Evolutionary conservation across 2,329 filamentous ascomycete species (phyloP), one percentile per base, ranked within the genome.

Genomic region (Peltaster fructicola): DNA sequence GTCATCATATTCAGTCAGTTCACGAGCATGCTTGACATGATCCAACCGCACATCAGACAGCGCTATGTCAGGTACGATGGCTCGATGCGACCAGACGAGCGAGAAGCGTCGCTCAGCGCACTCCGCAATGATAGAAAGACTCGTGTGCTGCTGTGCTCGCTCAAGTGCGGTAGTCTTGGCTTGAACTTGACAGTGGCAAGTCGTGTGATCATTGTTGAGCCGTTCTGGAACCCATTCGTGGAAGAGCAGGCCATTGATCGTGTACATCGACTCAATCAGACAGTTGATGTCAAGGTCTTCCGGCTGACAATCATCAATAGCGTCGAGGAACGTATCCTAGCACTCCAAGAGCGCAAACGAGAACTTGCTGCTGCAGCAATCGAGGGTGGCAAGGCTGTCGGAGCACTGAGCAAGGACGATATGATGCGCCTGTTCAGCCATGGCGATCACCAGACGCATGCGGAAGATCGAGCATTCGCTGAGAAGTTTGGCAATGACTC

Each of bases 1-100:
- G 91, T 92, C 46, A 98, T 98, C 42, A 82, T 98, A 35, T 98
- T 98, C 54, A 92, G 82, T 2, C 81, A 95, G 43, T 98, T 98
- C 54, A 98, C 88, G 1, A 88, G 81, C 1, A 98, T 98, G 88
- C 70, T 98, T 22, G 79, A 95, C 54, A 71, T 95, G 14, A 73
- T 98, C 34, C 82, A 95, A 47, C 88, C 88, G 2, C 93, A 95
- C 52, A 61, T 98, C 31, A 63, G 65, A 22, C 64, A 70, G 23
- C 71, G 75, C 8, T 91, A 76, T 45, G 79, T 79, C 9, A 77
- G 88, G 27, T 98, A 98, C 52, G 88, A 98, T 47, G 88, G 88
- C 28, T 70, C 72, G 40, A 98, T 98, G 88, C 70, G 72, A 45
- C 93, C 93, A 46, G 85, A 95, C 42, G 68, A 71, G 27, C 80